Evolutionary conservation across 116 monocot species (phyloP).

Genomic region (Zostera marina): DNA sequence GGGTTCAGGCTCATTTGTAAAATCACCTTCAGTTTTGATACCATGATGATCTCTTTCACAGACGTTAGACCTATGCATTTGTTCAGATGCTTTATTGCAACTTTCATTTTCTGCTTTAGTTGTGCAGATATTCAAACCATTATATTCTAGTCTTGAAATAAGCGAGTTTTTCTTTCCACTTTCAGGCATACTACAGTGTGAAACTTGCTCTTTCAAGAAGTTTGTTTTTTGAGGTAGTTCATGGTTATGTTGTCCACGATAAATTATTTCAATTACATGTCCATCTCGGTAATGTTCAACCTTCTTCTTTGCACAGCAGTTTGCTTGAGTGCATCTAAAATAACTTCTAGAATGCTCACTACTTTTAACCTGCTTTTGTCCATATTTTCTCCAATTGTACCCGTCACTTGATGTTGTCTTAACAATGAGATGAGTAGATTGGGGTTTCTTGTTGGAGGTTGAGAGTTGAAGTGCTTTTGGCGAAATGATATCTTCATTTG

Average conservation of each 20-base stretch:
- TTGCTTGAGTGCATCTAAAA: slow-evolving; percentile 63
- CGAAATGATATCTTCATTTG: slow-evolving; percentile 7
- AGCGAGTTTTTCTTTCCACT: slow-evolving; percentile 18
- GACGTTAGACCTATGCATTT: slow-evolving; percentile 70
- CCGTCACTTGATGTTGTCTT: slow-evolving; percentile 23
- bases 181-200: not conserved
- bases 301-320: slow-evolving; percentile 85
- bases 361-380: slow-evolving; percentile 52
- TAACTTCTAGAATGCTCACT: slow-evolving; percentile 65
- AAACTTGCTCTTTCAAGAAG: slow-evolving; percentile 24
- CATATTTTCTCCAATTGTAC: slow-evolving; percentile 57
- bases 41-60: slow-evolving; percentile 69
- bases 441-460: slow-evolving; percentile 10
- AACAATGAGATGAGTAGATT: slow-evolving; percentile 11
- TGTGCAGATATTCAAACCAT: not conserved
- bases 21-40: slow-evolving; percentile 27
- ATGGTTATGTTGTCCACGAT: slow-evolving; percentile 74
- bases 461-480: slow-evolving; percentile 1
- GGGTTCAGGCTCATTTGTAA: slow-evolving; percentile 34
- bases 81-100: slow-evolving; percentile 32
- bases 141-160: slow-evolving; percentile 14
- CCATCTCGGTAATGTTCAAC: slow-evolving; percentile 79
- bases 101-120: slow-evolving; percentile 26
- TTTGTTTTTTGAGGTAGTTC: slow-evolving; percentile 39
- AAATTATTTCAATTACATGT: slow-evolving; percentile 55